Evolutionary conservation across 78 protist genomes (phyloP), one percentile per base, ranked within the genome.

Genomic region (Dictyostelium intermedium): DNA sequence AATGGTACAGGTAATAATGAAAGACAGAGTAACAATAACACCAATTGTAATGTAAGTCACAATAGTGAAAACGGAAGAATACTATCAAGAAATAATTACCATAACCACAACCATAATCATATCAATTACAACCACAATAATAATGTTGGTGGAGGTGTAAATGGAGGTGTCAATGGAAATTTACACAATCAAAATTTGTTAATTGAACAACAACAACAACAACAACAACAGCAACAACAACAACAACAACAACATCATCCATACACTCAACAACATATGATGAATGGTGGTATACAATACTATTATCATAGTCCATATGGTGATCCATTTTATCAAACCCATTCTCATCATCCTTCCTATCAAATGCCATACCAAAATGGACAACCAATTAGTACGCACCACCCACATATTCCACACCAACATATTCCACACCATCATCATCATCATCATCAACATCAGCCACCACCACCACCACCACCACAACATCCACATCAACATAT

Each of bases 301-400:
- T 76, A 30, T 39, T 34, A 39, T 4, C 82, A 41, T 30, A 13
- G 20, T 6, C 45, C 80, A 73, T 76, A 34, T n/a, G 30, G 32
- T 23, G 43, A 35, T 1, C 45, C 32, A 5, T 35, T 73, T 20
- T 30, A 35, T 30, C 45, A 35, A 35, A 7, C 39, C 20, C 80
- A 25, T 34, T 20, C 41, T 72, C 18, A 18, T 5, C 47, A 20
- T 3, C 45, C 80, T 35, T 27, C 80, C 9, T 73, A 73, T 35
- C 80, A 73, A 73, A 76, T 76, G 23, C 2, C 82, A 76, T 76
- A 76, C 18, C 82, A 20, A 76, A 39, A 76, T 39, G 47, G 34
- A 2, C 34, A 13, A 5, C 82, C 34, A 20, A 39, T 39, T 1
- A 34, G 20, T 39, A n/a, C 80, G 0, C 82, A 76, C 23, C 56